Evolutionary conservation across 768 basidiomycete species (phyloP), one percentile per base, ranked within the genome.

Genomic region (Termitomyces sp.): DNA sequence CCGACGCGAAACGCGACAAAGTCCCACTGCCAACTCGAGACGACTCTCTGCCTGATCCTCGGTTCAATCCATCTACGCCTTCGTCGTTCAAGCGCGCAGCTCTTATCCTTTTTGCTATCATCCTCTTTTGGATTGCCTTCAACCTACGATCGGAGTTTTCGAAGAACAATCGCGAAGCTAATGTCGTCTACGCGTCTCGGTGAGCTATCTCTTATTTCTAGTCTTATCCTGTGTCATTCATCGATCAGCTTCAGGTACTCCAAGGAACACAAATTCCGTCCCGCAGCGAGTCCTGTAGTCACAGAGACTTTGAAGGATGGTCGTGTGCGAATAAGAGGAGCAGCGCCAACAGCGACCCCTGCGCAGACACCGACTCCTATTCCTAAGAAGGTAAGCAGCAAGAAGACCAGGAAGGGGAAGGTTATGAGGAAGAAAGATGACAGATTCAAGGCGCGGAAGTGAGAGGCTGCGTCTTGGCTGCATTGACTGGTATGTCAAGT

Each of bases 281-380:
- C 93, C 0, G 92, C 93, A 11, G 91, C 92, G 6, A 92, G 89
- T 62, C 92, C 93, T 11, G 77, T 94, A 47, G 81, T 94, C 65
- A 93, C 89, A 0, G 90, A 94, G 69, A 81, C 76, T 20, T 74
- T 94, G 63, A 83, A 84, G 64, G 91, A 91, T 64, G 92, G 92
- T 0, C 79, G 84, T 4, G 72, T 84, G 8, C 79, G 86, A 9
- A 67, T 95, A 43, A 76, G 91, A n/a, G 93, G 93, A 0, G 92
- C 89, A 1, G 72, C 73, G 11, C 82, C 86, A 2, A 72, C 76
- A 12, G 76, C 78, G 1, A 65, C 66, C 9, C 67, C 70, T 5
- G 57, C 31, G 2, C 62, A 70, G 10, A 72, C 36, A 2, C 45
- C 72, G 5, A 60, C 64, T 43, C 63, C 43, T 11, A 56, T 37